Percentiles rank a stretch among this genome's conserved stretches.
These are phyloP conservation scores for Zea mays DNA, from an alignment of 176 grass and related monocot genomes.

Conservation along the genomic window DNA sequence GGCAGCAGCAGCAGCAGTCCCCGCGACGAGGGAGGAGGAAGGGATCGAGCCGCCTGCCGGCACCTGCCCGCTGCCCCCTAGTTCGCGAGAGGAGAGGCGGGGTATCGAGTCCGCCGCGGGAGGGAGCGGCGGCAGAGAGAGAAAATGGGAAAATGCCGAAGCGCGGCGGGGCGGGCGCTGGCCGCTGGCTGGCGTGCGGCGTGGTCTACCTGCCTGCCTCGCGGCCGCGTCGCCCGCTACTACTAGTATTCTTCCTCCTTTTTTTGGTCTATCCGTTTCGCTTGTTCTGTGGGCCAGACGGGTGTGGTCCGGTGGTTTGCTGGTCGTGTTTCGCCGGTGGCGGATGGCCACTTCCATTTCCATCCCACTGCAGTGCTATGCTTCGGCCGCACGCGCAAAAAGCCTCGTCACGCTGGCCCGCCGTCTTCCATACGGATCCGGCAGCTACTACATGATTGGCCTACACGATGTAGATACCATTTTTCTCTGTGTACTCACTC, in stretches of 20 bases:
- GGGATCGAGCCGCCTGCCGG: not conserved
- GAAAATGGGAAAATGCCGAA: not conserved
- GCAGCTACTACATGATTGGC: constrained; percentile 2
- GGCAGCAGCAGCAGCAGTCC: not conserved
- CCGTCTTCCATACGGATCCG: not conserved
- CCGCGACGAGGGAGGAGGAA: not conserved
- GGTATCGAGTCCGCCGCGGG: not conserved
- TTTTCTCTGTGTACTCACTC: not conserved
- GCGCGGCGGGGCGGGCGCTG: not conserved
- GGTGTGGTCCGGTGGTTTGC: too few species aligned
- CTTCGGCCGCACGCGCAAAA: constrained; percentile 9
- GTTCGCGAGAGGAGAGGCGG: not conserved
- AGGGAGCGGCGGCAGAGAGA: not conserved
- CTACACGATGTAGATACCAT: not conserved
- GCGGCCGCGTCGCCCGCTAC: not conserved
- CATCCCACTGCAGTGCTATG: not conserved
- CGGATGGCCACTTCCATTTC: constrained; percentile 11
- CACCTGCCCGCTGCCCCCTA: not conserved
- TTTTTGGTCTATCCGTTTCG: constrained; percentile 13
- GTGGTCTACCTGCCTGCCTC: constrained; percentile 30
- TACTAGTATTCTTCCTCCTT: too few species aligned
- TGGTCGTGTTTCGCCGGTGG: constrained; percentile 1
- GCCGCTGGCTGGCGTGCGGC: too few species aligned
- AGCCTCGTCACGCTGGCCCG: not conserved
- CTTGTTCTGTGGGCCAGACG: constrained; percentile 38